Evolutionary conservation across 306 rosid genomes (phyloP).

Genomic region (Ormosia emarginata): DNA sequence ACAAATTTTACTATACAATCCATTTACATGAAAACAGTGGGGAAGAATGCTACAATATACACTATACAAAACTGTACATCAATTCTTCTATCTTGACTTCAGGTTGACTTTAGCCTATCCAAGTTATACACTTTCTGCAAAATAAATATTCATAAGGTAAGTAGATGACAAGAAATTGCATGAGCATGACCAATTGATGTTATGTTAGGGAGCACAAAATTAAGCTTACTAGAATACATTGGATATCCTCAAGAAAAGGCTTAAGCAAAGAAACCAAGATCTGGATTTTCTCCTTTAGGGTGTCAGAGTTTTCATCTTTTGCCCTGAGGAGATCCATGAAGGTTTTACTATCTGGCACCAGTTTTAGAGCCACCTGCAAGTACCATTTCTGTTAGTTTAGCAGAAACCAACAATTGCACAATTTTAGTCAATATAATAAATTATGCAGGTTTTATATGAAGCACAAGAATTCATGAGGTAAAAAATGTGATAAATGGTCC

Average conservation of each 20-base stretch:
- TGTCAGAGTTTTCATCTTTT: constrained; percentile 53
- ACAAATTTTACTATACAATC: constrained; percentile 22
- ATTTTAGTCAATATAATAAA: not conserved
- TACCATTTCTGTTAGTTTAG: constrained; percentile 15
- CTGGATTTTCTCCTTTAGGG: constrained; percentile 59
- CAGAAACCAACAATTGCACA: constrained; percentile 2
- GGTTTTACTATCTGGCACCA: constrained; percentile 65
- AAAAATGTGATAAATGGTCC: not conserved
- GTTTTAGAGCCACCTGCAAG: constrained; percentile 76
- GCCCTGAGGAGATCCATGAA: constrained; percentile 57
- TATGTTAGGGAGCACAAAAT: not conserved
- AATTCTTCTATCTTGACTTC: too few relatives aligned
- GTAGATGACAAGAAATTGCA: not conserved
- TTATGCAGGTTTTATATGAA: not conserved
- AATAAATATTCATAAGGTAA: not conserved
- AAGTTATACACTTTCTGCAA: constrained; percentile 60
- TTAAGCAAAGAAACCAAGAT: constrained; percentile 52
- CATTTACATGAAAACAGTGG: constrained; percentile 12
- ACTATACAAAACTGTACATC: too few relatives aligned
- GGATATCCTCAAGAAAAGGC: constrained; percentile 71
- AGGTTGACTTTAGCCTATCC: constrained; percentile 63
- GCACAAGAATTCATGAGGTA: not conserved
- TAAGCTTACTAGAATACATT: constrained; percentile 56
- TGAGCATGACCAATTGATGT: not conserved
- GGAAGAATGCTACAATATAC: not conserved